phyloP scores from a whole-genome alignment of 306 rosid genomes.

The Vicia villosa region DNA sequence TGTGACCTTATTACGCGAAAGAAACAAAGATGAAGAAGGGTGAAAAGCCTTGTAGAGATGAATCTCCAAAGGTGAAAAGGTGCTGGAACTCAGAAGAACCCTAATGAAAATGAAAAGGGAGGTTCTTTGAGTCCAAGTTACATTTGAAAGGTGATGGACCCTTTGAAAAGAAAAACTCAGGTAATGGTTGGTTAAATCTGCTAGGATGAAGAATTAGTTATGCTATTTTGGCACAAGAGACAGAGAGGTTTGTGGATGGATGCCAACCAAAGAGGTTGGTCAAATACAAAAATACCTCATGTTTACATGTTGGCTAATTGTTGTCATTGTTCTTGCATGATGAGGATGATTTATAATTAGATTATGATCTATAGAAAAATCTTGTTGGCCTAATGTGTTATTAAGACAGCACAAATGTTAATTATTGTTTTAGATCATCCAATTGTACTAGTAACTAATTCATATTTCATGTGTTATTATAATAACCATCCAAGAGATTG shows the following conservation, averaged over 20 bases:
- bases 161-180: conserved; percentile 35
- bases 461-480: not conserved
- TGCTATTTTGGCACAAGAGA: conserved; percentile 45
- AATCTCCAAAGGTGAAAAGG: not conserved
- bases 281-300: conserved; percentile 28
- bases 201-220: conserved; percentile 28
- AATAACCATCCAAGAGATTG: not conserved
- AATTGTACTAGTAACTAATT: not conserved
- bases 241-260: conserved; percentile 41
- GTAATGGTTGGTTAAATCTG: conserved; percentile 40
- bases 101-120: conserved; percentile 24
- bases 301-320: not conserved
- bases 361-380: not conserved
- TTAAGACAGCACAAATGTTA: not conserved
- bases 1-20: conserved; percentile 14
- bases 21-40: conserved; percentile 34
- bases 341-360: not conserved
- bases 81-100: conserved; percentile 50
- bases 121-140: conserved; percentile 46
- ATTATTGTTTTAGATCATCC: not conserved
- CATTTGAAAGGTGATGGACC: not conserved
- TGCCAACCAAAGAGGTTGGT: conserved; percentile 29
- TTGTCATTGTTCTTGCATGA: not conserved
- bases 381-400: not conserved
- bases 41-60: conserved; percentile 25